phyloP scores from a whole-genome alignment of 2,329 filamentous ascomycete species.

The Stagonosporopsis chrysanthemi region DNA sequence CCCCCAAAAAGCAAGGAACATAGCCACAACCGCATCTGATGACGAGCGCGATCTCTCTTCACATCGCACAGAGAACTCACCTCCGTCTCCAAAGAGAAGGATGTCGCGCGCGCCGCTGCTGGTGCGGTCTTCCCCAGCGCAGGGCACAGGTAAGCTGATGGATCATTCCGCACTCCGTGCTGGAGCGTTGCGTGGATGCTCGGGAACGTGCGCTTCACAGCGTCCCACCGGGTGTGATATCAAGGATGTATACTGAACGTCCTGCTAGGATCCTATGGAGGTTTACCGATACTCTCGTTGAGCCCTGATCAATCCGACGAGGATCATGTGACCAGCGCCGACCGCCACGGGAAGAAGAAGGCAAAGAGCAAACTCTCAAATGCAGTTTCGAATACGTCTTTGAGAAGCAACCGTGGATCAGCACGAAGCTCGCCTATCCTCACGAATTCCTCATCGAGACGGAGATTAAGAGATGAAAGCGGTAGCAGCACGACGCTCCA shows the following conservation, averaged over 20 bases:
- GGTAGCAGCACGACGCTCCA: conserved; percentile 35
- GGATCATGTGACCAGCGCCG: conserved; percentile 37
- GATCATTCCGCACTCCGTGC: conserved; percentile 16
- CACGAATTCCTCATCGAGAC: conserved; percentile 32
- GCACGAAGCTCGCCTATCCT: conserved; percentile 31
- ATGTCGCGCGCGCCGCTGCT: conserved; percentile 65
- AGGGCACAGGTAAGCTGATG: conserved; percentile 57
- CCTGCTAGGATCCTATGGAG: conserved; percentile 64
- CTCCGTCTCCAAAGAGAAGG: conserved; percentile 27
- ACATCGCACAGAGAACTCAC: conserved; percentile 23
- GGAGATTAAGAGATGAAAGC: conserved; percentile 35
- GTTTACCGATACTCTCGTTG: conserved; percentile 57
- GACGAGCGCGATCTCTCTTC: conserved; percentile 33
- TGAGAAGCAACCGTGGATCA: conserved; percentile 26
- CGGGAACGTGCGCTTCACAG: conserved; percentile 11
- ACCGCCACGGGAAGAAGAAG: conserved; percentile 37
- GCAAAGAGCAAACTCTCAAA: conserved; percentile 47
- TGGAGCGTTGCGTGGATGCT: conserved; percentile 11
- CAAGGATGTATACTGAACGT: conserved; percentile 5
- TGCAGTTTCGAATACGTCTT: conserved; percentile 21
- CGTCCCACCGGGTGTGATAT: not conserved
- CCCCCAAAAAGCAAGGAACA: conserved; percentile 36
- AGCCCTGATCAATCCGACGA: conserved; percentile 49
- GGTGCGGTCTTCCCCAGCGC: conserved; percentile 66
- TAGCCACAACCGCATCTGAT: conserved; percentile 38